phyloP scores from a whole-genome alignment of 345 rosid species.

The Rhizophora mangle region DNA sequence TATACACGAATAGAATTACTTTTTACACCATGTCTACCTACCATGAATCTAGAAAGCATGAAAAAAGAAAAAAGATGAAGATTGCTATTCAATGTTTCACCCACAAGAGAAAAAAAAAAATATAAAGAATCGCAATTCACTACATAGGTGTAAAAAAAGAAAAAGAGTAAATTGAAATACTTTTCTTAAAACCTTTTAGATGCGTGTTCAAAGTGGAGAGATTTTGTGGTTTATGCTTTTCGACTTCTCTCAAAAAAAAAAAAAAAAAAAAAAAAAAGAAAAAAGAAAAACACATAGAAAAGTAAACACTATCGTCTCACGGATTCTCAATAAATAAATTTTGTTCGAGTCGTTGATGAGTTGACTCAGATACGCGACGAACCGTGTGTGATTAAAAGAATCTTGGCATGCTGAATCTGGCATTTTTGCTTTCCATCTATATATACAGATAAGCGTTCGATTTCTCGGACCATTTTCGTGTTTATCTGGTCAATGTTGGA shows the following conservation, averaged over 20 bases:
- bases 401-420: constrained; percentile 46
- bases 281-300: too few species aligned
- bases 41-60: too few species aligned
- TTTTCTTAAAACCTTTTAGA: too few species aligned
- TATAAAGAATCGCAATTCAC: constrained; percentile 37
- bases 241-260: too few species aligned
- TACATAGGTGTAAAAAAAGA: constrained; percentile 34
- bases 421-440: constrained; percentile 10
- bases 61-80: too few species aligned
- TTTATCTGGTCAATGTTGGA: constrained; percentile 25
- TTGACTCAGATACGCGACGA: constrained; percentile 38
- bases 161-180: constrained; percentile 12
- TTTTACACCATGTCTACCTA: too few species aligned
- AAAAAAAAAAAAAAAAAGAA: too few species aligned
- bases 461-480: constrained; percentile 20
- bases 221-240: too few species aligned
- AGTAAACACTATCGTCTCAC: constrained; percentile 4
- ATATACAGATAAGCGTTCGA: neutral
- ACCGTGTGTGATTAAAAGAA: constrained; percentile 30
- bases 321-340: neutral
- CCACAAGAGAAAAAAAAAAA: neutral
- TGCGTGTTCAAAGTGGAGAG: too few species aligned
- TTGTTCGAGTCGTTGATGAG: constrained; percentile 19
- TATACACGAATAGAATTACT: too few species aligned
- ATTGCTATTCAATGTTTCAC: neutral